Conservation (phyloP, 345 rosid species). For the Capsella bursapastoris region DNA sequence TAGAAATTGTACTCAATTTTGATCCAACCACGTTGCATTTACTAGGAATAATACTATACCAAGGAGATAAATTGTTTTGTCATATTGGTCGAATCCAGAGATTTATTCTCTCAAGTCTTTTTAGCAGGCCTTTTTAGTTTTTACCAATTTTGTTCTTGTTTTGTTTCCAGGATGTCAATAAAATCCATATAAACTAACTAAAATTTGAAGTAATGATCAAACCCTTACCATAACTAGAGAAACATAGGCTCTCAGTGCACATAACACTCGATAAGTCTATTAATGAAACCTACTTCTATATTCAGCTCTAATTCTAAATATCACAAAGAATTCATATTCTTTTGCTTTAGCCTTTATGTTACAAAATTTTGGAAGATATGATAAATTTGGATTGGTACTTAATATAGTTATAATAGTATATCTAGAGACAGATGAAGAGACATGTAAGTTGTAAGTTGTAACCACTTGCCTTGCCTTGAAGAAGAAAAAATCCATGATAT, state of each 20-base stretch:
- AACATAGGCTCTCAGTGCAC: neutral
- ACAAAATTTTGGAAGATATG: no score
- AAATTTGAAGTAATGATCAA: neutral
- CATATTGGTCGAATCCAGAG: neutral
- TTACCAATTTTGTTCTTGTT: neutral
- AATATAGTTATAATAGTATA: no score
- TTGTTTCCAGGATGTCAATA: neutral
- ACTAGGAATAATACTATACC: neutral
- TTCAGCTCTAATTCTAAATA: no score
- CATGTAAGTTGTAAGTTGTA: neutral
- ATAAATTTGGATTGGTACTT: no score
- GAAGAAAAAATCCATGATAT: constrained; percentile 24
- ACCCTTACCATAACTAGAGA: neutral
- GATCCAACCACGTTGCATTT: neutral
- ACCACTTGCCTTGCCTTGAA: constrained; percentile 1
- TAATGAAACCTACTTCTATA: neutral
- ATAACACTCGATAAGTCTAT: neutral
- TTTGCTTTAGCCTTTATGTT: no score
- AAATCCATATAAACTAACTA: neutral
- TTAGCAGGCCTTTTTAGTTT: no score
- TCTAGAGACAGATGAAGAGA: neutral
- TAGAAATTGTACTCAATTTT: neutral
- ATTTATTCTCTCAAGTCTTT: neutral
- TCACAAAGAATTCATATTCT: no score
- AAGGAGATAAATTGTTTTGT: neutral